Conservation (phyloP, 345 rosid genomes). For the Brassica juncea region DNA sequence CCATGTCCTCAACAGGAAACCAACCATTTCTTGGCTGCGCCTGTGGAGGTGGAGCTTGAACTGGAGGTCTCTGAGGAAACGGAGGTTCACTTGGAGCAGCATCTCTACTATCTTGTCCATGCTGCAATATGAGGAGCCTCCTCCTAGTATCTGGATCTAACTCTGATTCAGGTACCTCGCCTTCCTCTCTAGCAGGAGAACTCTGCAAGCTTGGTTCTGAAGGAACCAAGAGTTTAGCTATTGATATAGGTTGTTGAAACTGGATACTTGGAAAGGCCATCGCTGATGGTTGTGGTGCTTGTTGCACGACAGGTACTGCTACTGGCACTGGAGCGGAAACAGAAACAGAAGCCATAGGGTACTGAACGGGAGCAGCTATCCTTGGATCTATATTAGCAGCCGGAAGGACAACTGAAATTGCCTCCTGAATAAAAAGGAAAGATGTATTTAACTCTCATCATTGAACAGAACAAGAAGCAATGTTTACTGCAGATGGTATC, state of each 20-base stretch:
- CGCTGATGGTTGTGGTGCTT: conserved; percentile 52
- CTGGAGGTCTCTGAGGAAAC: conserved; percentile 66
- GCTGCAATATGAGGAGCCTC: conserved; percentile 96
- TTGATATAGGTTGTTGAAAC: conserved; percentile 52
- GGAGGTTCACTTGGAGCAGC: conserved; percentile 62
- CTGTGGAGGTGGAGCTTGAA: conserved; percentile 63
- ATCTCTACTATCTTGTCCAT: conserved; percentile 93
- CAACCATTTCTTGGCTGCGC: conserved; percentile 70
- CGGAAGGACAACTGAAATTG: conserved; percentile 58
- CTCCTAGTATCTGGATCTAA: conserved; percentile 98
- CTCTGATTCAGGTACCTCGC: conserved; percentile 98
- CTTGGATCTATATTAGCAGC: conserved; percentile 63
- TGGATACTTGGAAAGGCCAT: conserved; percentile 57
- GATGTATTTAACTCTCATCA: conserved; percentile 3
- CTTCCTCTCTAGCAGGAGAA: conserved; percentile 99
- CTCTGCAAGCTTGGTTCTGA: conserved; percentile 75
- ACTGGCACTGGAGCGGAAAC: conserved; percentile 51
- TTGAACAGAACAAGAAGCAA: background rate
- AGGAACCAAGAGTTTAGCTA: conserved; percentile 61
- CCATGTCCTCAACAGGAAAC: conserved; percentile 86
- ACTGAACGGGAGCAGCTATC: conserved; percentile 57
- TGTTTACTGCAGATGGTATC: background rate
- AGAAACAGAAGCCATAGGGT: conserved; percentile 57
- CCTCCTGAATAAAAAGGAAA: conserved; percentile 60
- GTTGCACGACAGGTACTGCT: conserved; percentile 29